Evolutionary conservation across 2,329 filamentous ascomycete species (phyloP).

Genomic region (Calonectria henricotiae): DNA sequence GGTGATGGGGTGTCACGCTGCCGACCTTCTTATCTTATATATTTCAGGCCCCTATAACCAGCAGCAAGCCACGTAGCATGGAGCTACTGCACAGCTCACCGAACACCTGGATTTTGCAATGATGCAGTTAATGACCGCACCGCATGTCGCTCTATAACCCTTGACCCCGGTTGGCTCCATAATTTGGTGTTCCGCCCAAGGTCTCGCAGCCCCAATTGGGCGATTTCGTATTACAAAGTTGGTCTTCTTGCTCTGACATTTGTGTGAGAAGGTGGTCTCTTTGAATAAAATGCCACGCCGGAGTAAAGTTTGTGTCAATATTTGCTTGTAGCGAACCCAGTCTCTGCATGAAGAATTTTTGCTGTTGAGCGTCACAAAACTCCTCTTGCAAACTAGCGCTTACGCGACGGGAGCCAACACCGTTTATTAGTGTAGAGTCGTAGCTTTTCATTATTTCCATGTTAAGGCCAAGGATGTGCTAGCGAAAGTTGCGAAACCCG

Average conservation of each 20-base stretch:
- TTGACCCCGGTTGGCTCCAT: slow-evolving; percentile 1
- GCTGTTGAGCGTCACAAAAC: neutral
- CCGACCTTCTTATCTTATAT: neutral
- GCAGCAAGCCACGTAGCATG: slow-evolving; percentile 2
- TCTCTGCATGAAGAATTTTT: neutral
- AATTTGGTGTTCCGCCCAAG: slow-evolving; percentile 1
- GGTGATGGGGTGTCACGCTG: neutral
- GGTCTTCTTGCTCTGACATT: neutral
- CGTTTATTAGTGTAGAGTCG: neutral
- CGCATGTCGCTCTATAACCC: neutral
- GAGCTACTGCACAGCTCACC: neutral
- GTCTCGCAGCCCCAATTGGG: neutral
- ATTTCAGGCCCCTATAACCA: neutral
- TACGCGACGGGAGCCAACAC: neutral
- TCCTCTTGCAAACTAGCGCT: slow-evolving; percentile 9
- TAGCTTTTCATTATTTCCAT: slow-evolving; percentile 2
- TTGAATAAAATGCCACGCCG: too few species aligned
- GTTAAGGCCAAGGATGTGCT: neutral
- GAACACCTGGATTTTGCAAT: neutral
- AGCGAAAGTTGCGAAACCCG: too few species aligned
- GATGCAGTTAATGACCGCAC: neutral
- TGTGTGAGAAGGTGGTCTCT: too few species aligned
- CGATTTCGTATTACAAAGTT: neutral
- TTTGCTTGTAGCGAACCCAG: too few species aligned
- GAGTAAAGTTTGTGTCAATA: too few species aligned